Evolutionary conservation across 2,329 filamentous ascomycete species (phyloP).

Genomic region (Emmonsia crescens): DNA sequence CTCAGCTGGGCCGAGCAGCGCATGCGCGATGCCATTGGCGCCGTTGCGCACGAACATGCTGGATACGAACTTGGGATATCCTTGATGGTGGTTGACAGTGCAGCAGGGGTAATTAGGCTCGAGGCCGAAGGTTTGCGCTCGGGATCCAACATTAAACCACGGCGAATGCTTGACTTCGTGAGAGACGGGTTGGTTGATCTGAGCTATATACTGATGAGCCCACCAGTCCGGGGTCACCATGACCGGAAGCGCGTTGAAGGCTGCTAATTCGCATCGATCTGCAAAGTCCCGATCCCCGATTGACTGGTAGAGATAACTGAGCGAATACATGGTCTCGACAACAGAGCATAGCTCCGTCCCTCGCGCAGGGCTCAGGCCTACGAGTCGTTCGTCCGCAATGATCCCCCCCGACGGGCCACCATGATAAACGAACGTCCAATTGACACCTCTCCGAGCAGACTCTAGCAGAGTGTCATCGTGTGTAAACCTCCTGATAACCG

Average conservation of each 20-base stretch:
- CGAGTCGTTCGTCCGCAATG: slow-evolving; percentile 41
- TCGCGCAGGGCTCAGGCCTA: slow-evolving; percentile 33
- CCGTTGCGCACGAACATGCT: slow-evolving; percentile 37
- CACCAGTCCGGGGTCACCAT: slow-evolving; percentile 45
- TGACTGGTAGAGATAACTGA: slow-evolving; percentile 41
- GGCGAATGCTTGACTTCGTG: slow-evolving; percentile 32
- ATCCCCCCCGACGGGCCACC: slow-evolving; percentile 39
- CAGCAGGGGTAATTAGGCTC: slow-evolving; percentile 46
- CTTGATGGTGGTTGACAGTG: slow-evolving; percentile 49
- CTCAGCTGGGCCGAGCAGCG: slow-evolving; percentile 38
- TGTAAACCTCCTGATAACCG: slow-evolving; percentile 37
- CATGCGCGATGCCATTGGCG: slow-evolving; percentile 39
- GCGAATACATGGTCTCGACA: slow-evolving; percentile 43
- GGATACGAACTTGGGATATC: slow-evolving; percentile 45
- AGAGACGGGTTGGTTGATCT: slow-evolving; percentile 44
- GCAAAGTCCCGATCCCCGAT: slow-evolving; percentile 39
- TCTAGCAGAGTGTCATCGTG: slow-evolving; percentile 33
- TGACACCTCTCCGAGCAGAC: slow-evolving; percentile 33
- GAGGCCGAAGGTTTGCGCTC: slow-evolving; percentile 41
- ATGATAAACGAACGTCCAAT: slow-evolving; percentile 41
- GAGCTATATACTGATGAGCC: slow-evolving; percentile 45
- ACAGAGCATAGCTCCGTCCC: slow-evolving; percentile 43
- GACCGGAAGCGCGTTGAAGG: slow-evolving; percentile 47
- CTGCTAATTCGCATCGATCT: slow-evolving; percentile 41
- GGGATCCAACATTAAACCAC: slow-evolving; percentile 40